Percentiles rank a stretch among this genome's conserved stretches.
phyloP scores from a whole-genome alignment of 768 basidiomycete genomes.

The Calocybe gangraenosa region DNA sequence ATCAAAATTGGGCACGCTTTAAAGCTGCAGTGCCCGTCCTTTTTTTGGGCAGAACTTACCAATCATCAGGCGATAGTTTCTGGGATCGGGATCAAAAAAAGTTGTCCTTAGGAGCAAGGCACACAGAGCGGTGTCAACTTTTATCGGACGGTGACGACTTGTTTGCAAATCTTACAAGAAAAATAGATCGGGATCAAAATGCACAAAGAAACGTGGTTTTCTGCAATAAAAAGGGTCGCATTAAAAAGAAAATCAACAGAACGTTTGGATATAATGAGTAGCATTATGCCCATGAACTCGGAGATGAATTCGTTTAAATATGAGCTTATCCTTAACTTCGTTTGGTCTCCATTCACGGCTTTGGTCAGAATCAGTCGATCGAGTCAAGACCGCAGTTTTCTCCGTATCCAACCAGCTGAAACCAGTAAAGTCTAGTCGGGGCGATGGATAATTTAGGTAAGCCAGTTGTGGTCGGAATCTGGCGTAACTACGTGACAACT shows the following conservation, averaged over 20 bases:
- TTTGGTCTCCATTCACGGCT: too few relatives aligned
- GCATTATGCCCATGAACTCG: too few relatives aligned
- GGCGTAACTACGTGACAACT: not conserved
- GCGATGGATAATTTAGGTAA: too few relatives aligned
- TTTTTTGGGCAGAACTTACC: too few relatives aligned
- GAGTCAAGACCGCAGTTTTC: too few relatives aligned
- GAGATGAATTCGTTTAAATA: too few relatives aligned
- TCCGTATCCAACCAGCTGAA: too few relatives aligned
- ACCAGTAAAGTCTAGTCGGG: too few relatives aligned
- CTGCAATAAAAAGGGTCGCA: conserved; percentile 4
- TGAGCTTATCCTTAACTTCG: too few relatives aligned
- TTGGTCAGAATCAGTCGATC: too few relatives aligned
- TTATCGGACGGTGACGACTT: conserved; percentile 2
- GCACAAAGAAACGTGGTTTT: conserved; percentile 10
- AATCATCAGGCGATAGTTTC: too few relatives aligned
- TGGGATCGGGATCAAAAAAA: conserved; percentile 11
- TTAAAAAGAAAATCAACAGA: too few relatives aligned
- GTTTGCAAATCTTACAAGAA: conserved; percentile 9
- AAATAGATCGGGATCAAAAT: conserved; percentile 26
- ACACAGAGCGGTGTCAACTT: conserved; percentile 2
- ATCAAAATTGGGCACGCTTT: conserved; percentile 23
- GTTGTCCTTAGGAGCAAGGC: conserved; percentile 1
- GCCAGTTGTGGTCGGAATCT: conserved; percentile 6
- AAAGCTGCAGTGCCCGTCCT: conserved; percentile 17
- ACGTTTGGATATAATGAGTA: not conserved